phyloP scores from a whole-genome alignment of 208 protist genomes.

The Strigomonas culicis region DNA sequence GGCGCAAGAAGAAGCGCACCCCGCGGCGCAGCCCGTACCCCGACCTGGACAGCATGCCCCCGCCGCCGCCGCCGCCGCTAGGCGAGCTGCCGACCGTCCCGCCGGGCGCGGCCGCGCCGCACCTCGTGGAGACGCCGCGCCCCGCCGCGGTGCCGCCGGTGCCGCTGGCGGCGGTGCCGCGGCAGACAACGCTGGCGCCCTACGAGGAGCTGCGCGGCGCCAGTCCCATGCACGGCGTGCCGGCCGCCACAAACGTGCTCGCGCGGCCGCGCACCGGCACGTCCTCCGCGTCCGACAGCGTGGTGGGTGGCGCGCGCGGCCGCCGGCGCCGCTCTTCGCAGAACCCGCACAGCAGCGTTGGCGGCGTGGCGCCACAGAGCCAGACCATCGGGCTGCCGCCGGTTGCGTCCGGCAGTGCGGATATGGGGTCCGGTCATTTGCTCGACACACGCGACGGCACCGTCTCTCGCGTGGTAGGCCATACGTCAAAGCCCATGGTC shows the following conservation, averaged over 20 bases:
- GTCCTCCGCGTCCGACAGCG: background rate
- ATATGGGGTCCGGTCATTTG: background rate
- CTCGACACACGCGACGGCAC: constrained; percentile 4
- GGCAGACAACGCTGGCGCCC: constrained; percentile 17
- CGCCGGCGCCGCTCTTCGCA: background rate
- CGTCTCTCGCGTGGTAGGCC: constrained; percentile 42
- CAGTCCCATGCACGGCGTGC: background rate
- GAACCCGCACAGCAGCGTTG: background rate
- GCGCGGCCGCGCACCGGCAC: background rate
- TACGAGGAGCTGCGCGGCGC: constrained; percentile 52
- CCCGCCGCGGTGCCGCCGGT: constrained; percentile 5
- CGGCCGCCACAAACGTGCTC: background rate
- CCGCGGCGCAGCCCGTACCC: constrained; percentile 8
- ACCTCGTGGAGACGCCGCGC: background rate
- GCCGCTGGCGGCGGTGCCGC: background rate
- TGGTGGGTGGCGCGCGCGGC: background rate
- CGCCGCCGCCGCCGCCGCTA: background rate
- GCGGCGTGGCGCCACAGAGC: background rate
- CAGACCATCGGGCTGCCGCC: constrained; percentile 3
- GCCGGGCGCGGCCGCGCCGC: background rate
- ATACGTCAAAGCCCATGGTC: constrained; percentile 72
- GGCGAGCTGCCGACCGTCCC: constrained; percentile 6
- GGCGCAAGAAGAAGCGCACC: background rate
- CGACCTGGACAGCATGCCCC: constrained; percentile 11
- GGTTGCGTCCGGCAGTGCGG: background rate